Evolutionary conservation across 106 monocot genomes (phyloP), one percentile per base, ranked within the genome.

Genomic region (Xerophyta viscosa): DNA sequence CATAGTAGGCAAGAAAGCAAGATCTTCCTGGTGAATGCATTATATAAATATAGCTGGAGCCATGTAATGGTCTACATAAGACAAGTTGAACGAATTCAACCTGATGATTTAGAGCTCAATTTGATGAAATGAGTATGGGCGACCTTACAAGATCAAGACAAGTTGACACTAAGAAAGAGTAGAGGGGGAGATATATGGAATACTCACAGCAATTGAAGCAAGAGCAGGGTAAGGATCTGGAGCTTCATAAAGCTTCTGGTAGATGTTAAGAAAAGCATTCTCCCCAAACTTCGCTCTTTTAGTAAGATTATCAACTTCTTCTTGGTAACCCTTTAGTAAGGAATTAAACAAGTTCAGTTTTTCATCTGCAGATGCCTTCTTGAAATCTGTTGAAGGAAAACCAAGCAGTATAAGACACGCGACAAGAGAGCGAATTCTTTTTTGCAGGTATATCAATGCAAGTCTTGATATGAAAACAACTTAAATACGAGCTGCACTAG

Each of bases 231-330:
- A 96, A 30, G 94, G 94, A 74, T 96, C 94, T 50, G 94, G 94
- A 48, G 94, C 94, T 73, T 96, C 94, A 85, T 96, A 96, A 67
- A 96, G 75, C 68, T 88, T 96, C 71, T 96, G 94, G 46, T 96
- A 96, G 28, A 96, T 88, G 69, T 88, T 96, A 66, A 96, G 81
- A 66, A 96, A 96, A 52, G 94, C 77, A 85, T 96, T 96, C 77
- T 96, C 94, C 56, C 94, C 94, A 73, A 85, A 96, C 29, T 96
- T 96, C 27, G 94, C 94, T 74, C 94, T 81, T 71, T 96, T 96
- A 5, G 94, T 96, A 29, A 96, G 84, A 67, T 96, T 96, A 75
- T 96, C 94, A 62, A 96, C 94, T 75, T 96, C 94, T 77, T 96
- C 94, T 82, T 96, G 94, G 65, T 88, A 96, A 66, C 76, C 65